Percentiles rank a stretch among this genome's conserved stretches.
Conservation (phyloP, 345 rosid genomes). For the Cardiospermum halicacabum region DNA sequence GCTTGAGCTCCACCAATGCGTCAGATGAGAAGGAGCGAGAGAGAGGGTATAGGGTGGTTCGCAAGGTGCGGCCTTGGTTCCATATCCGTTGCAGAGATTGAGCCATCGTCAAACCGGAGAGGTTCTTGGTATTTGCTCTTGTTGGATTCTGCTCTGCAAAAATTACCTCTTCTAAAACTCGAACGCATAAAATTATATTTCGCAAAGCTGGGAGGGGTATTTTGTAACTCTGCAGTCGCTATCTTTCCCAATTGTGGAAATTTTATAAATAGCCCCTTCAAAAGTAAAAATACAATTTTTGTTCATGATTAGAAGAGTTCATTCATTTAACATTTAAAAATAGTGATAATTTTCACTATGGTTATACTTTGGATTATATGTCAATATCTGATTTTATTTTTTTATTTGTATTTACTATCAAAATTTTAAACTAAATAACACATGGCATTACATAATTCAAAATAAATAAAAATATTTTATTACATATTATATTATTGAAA, state of each 20-base stretch:
- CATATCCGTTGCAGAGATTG: conserved; percentile 44
- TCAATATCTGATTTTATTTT: no score
- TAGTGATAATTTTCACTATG: no score
- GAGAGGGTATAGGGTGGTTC: conserved; percentile 26
- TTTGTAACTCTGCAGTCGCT: neutral
- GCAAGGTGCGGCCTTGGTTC: conserved; percentile 27
- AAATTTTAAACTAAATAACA: no score
- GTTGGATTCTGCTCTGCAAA: neutral
- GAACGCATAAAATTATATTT: neutral
- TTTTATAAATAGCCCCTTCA: no score
- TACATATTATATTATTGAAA: no score
- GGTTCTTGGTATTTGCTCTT: neutral
- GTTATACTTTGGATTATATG: no score
- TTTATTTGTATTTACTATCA: no score
- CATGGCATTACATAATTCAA: no score
- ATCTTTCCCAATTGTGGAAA: no score
- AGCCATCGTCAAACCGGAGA: conserved; percentile 40
- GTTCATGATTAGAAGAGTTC: no score
- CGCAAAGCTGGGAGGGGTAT: neutral
- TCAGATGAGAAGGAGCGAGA: conserved; percentile 48
- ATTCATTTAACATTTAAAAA: no score
- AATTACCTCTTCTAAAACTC: neutral
- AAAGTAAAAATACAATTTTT: neutral
- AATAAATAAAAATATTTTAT: no score
- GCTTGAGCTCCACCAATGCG: conserved; percentile 68